These are phyloP conservation scores for Calonectria honghensis DNA, from an alignment of 2,329 filamentous ascomycete genomes.

Conservation along the genomic window DNA sequence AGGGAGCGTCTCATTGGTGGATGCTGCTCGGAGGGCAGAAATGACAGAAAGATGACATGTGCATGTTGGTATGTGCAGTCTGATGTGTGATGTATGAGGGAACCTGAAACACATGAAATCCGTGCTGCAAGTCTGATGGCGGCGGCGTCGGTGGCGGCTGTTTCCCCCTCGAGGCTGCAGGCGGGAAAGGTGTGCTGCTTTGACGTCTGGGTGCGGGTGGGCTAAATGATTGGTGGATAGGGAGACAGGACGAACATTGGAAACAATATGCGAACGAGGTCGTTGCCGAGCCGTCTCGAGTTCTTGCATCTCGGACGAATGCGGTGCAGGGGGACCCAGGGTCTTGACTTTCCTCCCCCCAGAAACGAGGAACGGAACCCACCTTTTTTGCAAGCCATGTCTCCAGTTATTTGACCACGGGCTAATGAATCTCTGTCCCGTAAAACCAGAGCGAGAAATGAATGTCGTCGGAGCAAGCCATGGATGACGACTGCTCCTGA, in stretches of 20 bases:
- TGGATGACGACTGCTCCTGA: constrained; percentile 31
- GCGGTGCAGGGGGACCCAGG: constrained; percentile 8
- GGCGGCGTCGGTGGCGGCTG: constrained; percentile 1
- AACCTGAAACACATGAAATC: constrained; percentile 38
- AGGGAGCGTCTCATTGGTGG: constrained; percentile 41
- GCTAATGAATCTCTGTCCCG: constrained; percentile 21
- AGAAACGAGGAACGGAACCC: constrained; percentile 19
- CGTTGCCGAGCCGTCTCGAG: constrained; percentile 31
- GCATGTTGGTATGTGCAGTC: not conserved
- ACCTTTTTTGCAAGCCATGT: constrained; percentile 25
- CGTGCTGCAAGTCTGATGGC: constrained; percentile 6
- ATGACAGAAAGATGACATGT: constrained; percentile 37
- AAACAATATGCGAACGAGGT: constrained; percentile 29
- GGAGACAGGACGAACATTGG: constrained; percentile 34
- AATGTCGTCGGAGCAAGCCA: constrained; percentile 21
- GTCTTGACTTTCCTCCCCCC: not conserved
- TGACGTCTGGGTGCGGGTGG: constrained; percentile 6
- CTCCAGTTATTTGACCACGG: constrained; percentile 23
- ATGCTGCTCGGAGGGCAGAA: constrained; percentile 23
- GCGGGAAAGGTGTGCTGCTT: not conserved
- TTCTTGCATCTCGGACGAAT: constrained; percentile 27
- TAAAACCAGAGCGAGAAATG: constrained; percentile 12
- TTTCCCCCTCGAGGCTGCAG: not conserved
- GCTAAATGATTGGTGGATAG: constrained; percentile 30
- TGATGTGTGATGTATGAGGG: constrained; percentile 32